A percentile compares a stretch with the other conserved stretches of the same genome.
These are phyloP conservation scores for Fibroporia radiculosa DNA, from an alignment of 768 basidiomycete species.

Conservation along the genomic window DNA sequence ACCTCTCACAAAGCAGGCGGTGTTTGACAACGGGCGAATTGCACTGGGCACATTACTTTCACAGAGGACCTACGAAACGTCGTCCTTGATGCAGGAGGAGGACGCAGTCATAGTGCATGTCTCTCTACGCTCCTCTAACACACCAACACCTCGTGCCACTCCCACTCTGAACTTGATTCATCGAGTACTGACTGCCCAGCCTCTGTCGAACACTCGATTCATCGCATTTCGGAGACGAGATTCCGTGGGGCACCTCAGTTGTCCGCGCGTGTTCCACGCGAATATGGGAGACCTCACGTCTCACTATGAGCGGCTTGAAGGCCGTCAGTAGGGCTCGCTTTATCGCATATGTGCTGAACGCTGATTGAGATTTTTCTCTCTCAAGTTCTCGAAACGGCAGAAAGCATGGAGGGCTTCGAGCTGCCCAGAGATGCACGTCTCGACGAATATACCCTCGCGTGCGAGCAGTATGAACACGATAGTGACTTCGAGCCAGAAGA, in stretches of 20 bases:
- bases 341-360: neutral
- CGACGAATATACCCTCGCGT: conserved; percentile 1
- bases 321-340: conserved; percentile 3
- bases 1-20: neutral
- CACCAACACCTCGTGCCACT: conserved; percentile 2
- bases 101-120: conserved; percentile 5
- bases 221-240: conserved; percentile 6
- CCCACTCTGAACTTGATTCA: conserved; percentile 9
- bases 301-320: conserved; percentile 1
- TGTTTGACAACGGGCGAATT: conserved; percentile 3
- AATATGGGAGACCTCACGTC: conserved; percentile 6
- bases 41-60: conserved; percentile 7
- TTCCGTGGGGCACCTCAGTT: conserved; percentile 4
- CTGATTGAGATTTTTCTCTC: neutral
- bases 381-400: conserved; percentile 3
- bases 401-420: neutral
- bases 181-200: conserved; percentile 1
- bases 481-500: conserved; percentile 10
- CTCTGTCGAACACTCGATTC: neutral
- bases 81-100: conserved; percentile 4
- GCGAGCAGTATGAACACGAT: conserved; percentile 6
- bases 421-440: neutral
- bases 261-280: conserved; percentile 3
- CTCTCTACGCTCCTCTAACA: conserved; percentile 4
- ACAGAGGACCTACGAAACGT: conserved; percentile 1